Percentiles rank a stretch among this genome's conserved stretches.
Evolutionary conservation across 2,329 filamentous ascomycete species (phyloP).

Genomic region (Trichoderma sp.): DNA sequence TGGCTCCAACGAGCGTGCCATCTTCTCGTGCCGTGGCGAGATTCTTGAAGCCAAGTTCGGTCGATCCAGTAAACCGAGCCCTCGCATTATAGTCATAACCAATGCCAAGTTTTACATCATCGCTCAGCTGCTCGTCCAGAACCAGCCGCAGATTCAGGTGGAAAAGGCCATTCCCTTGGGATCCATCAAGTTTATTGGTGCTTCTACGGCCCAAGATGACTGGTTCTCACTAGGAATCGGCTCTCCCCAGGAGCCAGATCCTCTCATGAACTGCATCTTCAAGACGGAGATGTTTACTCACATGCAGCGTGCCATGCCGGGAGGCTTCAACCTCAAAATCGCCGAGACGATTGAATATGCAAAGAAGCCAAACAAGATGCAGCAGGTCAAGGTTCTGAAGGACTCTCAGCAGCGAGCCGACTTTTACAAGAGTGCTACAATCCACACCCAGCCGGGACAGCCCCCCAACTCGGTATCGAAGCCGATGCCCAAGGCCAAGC

Average conservation of each 20-base stretch:
- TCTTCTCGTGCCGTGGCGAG: constrained; percentile 92
- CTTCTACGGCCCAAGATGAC: constrained; percentile 82
- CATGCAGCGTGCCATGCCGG: constrained; percentile 74
- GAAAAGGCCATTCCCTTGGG: constrained; percentile 81
- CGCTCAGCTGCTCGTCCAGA: constrained; percentile 76
- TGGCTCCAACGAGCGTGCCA: constrained; percentile 65
- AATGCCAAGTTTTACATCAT: constrained; percentile 86
- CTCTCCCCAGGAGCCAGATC: constrained; percentile 88
- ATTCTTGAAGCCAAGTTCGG: constrained; percentile 92
- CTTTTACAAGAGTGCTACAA: constrained; percentile 87
- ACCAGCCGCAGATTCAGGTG: constrained; percentile 73
- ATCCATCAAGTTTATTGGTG: constrained; percentile 81
- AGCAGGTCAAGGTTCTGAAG: constrained; percentile 83
- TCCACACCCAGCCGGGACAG: constrained; percentile 85
- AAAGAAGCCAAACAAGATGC: constrained; percentile 94
- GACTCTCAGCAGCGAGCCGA: constrained; percentile 76
- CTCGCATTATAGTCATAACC: constrained; percentile 80
- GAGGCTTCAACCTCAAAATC: constrained; percentile 78
- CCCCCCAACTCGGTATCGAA: constrained; percentile 76
- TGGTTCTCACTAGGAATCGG: constrained; percentile 93
- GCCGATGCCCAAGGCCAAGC: constrained; percentile 83
- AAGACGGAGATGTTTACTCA: constrained; percentile 98
- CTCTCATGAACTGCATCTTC: constrained; percentile 87
- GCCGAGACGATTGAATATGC: constrained; percentile 87
- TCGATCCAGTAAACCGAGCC: constrained; percentile 88